These are phyloP conservation scores for Sordariomycetes sp. DNA, from an alignment of 2,329 filamentous ascomycete genomes.

Conservation along the genomic window DNA sequence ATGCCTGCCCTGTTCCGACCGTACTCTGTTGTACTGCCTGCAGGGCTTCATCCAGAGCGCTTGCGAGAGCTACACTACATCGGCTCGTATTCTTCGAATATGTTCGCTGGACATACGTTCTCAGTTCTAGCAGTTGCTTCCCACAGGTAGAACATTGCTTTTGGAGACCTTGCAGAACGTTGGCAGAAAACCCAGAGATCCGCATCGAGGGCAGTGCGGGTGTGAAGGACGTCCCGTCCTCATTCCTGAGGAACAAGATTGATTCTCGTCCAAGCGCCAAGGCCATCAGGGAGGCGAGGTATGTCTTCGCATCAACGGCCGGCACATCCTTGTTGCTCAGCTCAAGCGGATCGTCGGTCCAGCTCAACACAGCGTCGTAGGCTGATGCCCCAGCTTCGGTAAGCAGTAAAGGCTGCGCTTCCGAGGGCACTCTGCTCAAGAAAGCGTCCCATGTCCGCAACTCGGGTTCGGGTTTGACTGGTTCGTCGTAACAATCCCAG, in stretches of 20 bases:
- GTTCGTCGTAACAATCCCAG: slow-evolving; percentile 25
- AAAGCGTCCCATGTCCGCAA: slow-evolving; percentile 67
- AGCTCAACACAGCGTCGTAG: slow-evolving; percentile 54
- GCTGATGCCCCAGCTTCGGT: slow-evolving; percentile 58
- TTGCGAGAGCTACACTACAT: slow-evolving; percentile 42
- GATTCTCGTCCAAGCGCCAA: slow-evolving; percentile 65
- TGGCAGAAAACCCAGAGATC: slow-evolving; percentile 46
- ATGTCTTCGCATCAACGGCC: slow-evolving; percentile 38
- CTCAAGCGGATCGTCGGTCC: slow-evolving; percentile 27
- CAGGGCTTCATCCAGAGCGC: slow-evolving; percentile 37
- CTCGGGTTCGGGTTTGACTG: slow-evolving; percentile 19
- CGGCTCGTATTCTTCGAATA: slow-evolving; percentile 34
- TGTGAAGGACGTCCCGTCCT: slow-evolving; percentile 41
- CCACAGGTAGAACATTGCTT: slow-evolving; percentile 36
- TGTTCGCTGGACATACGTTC: slow-evolving; percentile 33
- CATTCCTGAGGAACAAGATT: slow-evolving; percentile 57
- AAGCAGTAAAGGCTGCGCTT: slow-evolving; percentile 43
- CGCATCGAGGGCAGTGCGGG: slow-evolving; percentile 35
- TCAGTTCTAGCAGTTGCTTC: slow-evolving; percentile 34
- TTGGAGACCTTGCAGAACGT: slow-evolving; percentile 37
- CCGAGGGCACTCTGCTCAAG: slow-evolving; percentile 16
- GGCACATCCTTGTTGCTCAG: slow-evolving; percentile 26
- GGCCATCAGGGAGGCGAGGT: slow-evolving; percentile 50
- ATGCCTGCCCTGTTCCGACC: slow-evolving; percentile 28
- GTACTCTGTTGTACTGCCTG: slow-evolving; percentile 39